Base-by-base conservation (phyloP, 2,329 filamentous ascomycete genomes). In the Ophiostoma himal-ulmi region DNA sequence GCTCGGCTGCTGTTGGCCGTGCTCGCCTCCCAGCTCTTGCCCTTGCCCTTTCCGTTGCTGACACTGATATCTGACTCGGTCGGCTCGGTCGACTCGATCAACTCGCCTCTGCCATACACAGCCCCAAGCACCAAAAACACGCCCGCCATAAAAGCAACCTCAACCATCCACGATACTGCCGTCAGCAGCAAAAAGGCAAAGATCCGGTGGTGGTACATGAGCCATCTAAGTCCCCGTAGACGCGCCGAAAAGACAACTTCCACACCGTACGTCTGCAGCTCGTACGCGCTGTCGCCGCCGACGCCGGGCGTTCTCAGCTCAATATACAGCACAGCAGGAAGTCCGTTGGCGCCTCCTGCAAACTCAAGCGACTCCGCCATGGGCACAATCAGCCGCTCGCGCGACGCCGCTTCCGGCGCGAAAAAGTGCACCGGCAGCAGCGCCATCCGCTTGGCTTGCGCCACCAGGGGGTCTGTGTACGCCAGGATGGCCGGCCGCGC, bases 191-290 rank as follows among this genome's bases (percentile, higher is more conserved):
- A 69, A 71, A 93, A 93, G 5, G 88, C 88, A 1, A 88, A 78
- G 48, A 95, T 76, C 14, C 91, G 88, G 80, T 94, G 90, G 72
- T 92, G 89, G 76, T 95, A 95, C 91, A 99, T 96, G 70, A 94
- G 76, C 88, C 91, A 95, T 67, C 91, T 83, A 72, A 97, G 78
- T 0, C 94, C 94, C 13, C 85, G 84, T 73, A 97, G 88, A 69
- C 88, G 85, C 5, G 94, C 94, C 37, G 86, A 88, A 73, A 98
- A 87, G 2, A 84, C 85, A 44, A 96, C 83, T 17, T 80, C 81
- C 4, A 87, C 89, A 26, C 82, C 82, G 78, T 97, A 97, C 6
- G 96, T 86, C 78, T 96, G 92, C 76, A 97, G 84, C 3, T 82
- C 82, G 74, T 88, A 84, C 5, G 26, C 48, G 26, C 64, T 22